These are phyloP conservation scores for Lactarius indigo DNA, from an alignment of 768 basidiomycete species.

Conservation along the genomic window DNA sequence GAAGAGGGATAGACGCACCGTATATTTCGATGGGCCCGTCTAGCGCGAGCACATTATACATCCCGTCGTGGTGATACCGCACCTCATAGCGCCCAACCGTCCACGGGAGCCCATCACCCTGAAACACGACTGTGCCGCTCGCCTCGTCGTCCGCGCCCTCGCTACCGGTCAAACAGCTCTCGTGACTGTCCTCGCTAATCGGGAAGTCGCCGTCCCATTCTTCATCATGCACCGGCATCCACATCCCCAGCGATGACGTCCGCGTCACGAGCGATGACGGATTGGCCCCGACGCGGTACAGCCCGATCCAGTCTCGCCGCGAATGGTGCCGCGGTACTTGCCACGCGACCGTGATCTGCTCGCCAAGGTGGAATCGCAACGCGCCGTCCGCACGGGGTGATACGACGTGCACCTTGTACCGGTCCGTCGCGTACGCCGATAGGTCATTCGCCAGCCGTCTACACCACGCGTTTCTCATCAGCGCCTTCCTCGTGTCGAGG, in stretches of 20 bases:
- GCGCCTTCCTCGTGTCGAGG: not conserved
- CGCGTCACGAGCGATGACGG: constrained; percentile 78
- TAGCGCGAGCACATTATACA: constrained; percentile 90
- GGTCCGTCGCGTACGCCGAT: constrained; percentile 70
- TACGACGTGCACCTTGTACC: constrained; percentile 68
- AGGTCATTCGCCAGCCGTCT: constrained; percentile 82
- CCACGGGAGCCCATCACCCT: constrained; percentile 82
- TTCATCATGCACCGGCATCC: constrained; percentile 87
- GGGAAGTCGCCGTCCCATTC: constrained; percentile 92
- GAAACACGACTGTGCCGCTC: constrained; percentile 69
- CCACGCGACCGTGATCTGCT: constrained; percentile 85
- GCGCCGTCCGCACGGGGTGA: constrained; percentile 49
- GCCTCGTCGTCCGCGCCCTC: constrained; percentile 42
- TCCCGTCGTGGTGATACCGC: constrained; percentile 93
- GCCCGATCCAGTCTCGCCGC: constrained; percentile 92
- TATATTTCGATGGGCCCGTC: constrained; percentile 87
- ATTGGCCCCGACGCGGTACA: constrained; percentile 88
- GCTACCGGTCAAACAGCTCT: constrained; percentile 28
- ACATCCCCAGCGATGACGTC: constrained; percentile 82
- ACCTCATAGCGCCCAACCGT: constrained; percentile 83
- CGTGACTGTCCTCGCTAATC: constrained; percentile 38
- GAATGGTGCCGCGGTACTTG: constrained; percentile 84
- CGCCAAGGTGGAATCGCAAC: constrained; percentile 81
- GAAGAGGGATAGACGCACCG: constrained; percentile 47
- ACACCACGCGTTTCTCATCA: constrained; percentile 8